These are phyloP conservation scores for Cyclocybe aegerita DNA, from an alignment of 768 basidiomycete genomes.

Conservation along the genomic window DNA sequence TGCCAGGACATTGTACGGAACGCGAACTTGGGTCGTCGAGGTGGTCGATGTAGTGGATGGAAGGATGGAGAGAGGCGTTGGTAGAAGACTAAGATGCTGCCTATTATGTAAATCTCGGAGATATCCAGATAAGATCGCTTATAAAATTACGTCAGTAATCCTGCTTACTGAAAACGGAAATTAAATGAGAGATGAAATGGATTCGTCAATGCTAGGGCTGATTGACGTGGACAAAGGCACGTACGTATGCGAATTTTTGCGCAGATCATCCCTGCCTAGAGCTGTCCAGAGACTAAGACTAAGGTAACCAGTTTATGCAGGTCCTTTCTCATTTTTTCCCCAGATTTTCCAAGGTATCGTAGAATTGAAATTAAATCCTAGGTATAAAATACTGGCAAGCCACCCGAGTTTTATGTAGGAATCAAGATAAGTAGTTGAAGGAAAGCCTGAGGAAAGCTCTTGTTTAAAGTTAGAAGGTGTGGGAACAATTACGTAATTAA, in stretches of 20 bases:
- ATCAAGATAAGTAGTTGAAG: too few relatives aligned
- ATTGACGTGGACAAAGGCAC: too few relatives aligned
- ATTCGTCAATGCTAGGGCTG: too few relatives aligned
- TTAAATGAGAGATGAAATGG: neutral
- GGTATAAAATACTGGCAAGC: neutral
- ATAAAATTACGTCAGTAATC: neutral
- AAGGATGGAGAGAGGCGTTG: slow-evolving; percentile 1
- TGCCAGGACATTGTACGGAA: slow-evolving; percentile 65
- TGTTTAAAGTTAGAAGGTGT: too few relatives aligned
- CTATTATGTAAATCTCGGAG: slow-evolving; percentile 19
- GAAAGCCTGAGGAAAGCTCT: too few relatives aligned
- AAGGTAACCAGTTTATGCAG: too few relatives aligned
- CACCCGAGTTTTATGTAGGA: neutral
- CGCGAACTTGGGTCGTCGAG: neutral
- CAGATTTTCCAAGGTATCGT: too few relatives aligned
- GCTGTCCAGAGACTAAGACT: neutral
- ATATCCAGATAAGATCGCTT: slow-evolving; percentile 24
- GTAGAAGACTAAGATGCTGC: slow-evolving; percentile 10
- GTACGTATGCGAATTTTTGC: too few relatives aligned
- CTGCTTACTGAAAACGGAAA: neutral
- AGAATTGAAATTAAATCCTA: slow-evolving; percentile 2
- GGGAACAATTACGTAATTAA: too few relatives aligned
- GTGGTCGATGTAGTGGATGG: neutral
- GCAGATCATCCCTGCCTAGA: neutral
- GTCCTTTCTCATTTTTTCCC: too few relatives aligned